A percentile compares a stretch with the other conserved stretches of the same genome.
phyloP scores from a whole-genome alignment of 805 yeast genomes.

The Kregervanrija delftensis region DNA sequence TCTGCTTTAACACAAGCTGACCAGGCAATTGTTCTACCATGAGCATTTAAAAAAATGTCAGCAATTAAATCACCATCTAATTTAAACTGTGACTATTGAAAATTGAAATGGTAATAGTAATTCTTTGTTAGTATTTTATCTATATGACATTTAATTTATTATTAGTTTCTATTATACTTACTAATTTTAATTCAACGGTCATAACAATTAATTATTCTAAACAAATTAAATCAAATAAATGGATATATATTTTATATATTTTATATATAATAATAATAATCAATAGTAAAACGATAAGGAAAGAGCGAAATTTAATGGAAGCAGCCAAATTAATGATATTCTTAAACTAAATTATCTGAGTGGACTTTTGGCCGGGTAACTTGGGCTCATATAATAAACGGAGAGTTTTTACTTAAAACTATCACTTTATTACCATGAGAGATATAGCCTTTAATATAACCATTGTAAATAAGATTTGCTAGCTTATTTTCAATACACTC shows the following conservation, averaged over 20 bases:
- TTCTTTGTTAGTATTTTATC: too few relatives aligned
- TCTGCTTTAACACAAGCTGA: constrained; percentile 78
- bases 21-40: constrained; percentile 86
- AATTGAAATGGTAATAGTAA: too few relatives aligned
- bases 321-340: too few relatives aligned
- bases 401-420: constrained; percentile 66
- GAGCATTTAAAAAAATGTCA: constrained; percentile 59
- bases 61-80: constrained; percentile 62
- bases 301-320: too few relatives aligned
- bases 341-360: too few relatives aligned
- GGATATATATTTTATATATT: not conserved
- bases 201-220: constrained; percentile 3
- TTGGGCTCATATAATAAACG: constrained; percentile 46
- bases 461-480: constrained; percentile 57
- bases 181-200: constrained; percentile 20
- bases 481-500: constrained; percentile 65
- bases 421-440: constrained; percentile 69
- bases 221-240: not conserved
- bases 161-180: constrained; percentile 8
- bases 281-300: too few relatives aligned
- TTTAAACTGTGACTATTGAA: not conserved
- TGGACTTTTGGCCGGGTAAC: too few relatives aligned
- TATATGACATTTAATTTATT: too few relatives aligned
- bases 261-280: too few relatives aligned
- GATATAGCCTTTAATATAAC: constrained; percentile 69